phyloP scores from a whole-genome alignment of 2,329 filamentous ascomycete genomes.

The Xylaria sp. region DNA sequence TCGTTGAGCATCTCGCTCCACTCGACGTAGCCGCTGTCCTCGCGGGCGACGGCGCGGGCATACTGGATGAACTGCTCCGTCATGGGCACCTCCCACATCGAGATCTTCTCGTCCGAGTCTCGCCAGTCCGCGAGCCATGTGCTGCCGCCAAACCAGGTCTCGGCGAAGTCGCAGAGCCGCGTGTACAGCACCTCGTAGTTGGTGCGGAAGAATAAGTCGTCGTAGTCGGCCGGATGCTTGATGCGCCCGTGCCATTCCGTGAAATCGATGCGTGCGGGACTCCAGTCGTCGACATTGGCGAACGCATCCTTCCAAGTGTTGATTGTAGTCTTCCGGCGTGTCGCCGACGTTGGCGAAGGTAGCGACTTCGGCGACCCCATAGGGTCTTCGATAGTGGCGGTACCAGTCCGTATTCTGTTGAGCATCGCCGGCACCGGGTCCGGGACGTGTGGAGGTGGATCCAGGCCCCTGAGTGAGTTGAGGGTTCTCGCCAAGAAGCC shows the following conservation, averaged over 20 bases:
- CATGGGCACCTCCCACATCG: constrained; percentile 26
- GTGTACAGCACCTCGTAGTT: constrained; percentile 29
- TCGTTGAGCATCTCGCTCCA: constrained; percentile 35
- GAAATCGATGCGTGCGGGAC: constrained; percentile 26
- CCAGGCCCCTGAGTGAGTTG: background rate
- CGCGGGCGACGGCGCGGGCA: constrained; percentile 30
- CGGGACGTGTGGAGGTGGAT: constrained; percentile 10
- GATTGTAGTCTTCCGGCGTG: too few relatives aligned
- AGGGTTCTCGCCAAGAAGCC: background rate
- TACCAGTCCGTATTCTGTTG: background rate
- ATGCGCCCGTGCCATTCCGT: constrained; percentile 10
- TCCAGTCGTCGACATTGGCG: constrained; percentile 7
- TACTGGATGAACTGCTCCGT: constrained; percentile 34
- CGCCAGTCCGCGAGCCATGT: constrained; percentile 17
- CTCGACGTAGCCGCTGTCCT: constrained; percentile 31
- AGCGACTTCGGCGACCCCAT: too few relatives aligned
- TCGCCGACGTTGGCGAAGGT: too few relatives aligned
- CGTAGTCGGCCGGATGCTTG: constrained; percentile 23
- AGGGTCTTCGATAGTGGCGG: background rate
- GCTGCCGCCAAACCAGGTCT: constrained; percentile 27
- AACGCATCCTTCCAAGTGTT: constrained; percentile 4
- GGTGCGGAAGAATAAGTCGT: constrained; percentile 23
- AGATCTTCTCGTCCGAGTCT: background rate
- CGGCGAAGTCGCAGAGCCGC: constrained; percentile 22
- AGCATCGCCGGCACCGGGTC: background rate